Evolutionary conservation across 345 rosid genomes (phyloP).

Genomic region (Kandelia obovata): DNA sequence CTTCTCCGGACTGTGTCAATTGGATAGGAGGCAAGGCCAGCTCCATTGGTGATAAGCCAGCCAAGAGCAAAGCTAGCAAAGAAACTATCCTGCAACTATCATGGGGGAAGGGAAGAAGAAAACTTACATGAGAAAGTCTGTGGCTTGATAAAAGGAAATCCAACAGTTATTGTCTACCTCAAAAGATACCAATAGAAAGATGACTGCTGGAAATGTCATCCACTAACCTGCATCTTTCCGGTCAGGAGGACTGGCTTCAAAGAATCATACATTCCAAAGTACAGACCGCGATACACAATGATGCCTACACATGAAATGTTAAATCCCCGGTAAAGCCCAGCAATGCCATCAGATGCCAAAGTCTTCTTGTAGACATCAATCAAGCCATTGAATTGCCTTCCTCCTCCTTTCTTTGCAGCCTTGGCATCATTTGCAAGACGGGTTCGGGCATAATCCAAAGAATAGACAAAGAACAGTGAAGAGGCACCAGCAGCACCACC

Average conservation of each 20-base stretch:
- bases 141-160: neutral
- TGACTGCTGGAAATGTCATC: neutral
- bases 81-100: slow-evolving; percentile 29
- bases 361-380: slow-evolving; percentile 31
- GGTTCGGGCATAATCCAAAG: slow-evolving; percentile 25
- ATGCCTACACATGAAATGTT: slow-evolving; percentile 29
- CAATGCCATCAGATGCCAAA: slow-evolving; percentile 21
- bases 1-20: slow-evolving; percentile 28
- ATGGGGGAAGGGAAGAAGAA: neutral
- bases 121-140: neutral
- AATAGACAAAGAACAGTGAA: slow-evolving; percentile 13
- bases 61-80: slow-evolving; percentile 34
- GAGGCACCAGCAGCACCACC: slow-evolving; percentile 27
- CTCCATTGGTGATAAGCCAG: slow-evolving; percentile 28
- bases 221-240: slow-evolving; percentile 24
- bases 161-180: neutral
- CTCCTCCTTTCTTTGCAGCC: slow-evolving; percentile 17
- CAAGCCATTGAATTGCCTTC: slow-evolving; percentile 29
- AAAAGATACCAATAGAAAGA: too few relatives aligned
- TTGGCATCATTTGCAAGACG: slow-evolving; percentile 20
- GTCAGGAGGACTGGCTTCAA: slow-evolving; percentile 32
- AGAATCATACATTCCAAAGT: slow-evolving; percentile 34
- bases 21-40: slow-evolving; percentile 26
- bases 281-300: slow-evolving; percentile 28
- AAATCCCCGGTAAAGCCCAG: slow-evolving; percentile 31